Evolutionary conservation across 495 filamentous ascomycete species (phyloP), one percentile per base, ranked within the genome.

Genomic region (Aspergillus carlsbadensis): DNA sequence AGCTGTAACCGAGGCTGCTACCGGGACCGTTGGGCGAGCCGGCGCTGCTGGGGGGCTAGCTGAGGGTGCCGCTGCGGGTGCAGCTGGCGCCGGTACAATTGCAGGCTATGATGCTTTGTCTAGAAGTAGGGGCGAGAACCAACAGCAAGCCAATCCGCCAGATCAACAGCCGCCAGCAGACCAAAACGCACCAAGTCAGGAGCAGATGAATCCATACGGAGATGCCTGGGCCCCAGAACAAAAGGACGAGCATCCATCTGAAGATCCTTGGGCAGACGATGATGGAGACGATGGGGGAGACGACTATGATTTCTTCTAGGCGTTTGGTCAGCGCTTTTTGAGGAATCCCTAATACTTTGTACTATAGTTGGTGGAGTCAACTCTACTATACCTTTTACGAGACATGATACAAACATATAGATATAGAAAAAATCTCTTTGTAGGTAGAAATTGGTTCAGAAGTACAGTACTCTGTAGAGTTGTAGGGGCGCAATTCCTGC

Each of bases 51-150:
- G 77, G 20, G 67, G 66, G 14, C 69, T 75, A 36, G 65, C 71
- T 15, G 71, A 75, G 52, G 73, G 76, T 3, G 64, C 76, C 17
- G 67, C 63, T 21, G 79, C 73, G 22, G 64, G 71, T 14, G 76
- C 66, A 48, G 72, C 75, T 24, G 82, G 82, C 3, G 84, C 83
- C 17, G 84, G 82, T 11, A 74, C 81, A 7, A 77, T 85, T 70
- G 83, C 82, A 17, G 85, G 82, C 11, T 85, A 85, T 64, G 85
- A 86, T 62, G 84, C 83, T 0, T 82, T 86, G 81, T 82, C 83
- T 46, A 61, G 81, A 56, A 77, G 80, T 4, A 67, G 66, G 4
- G 65, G 59, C 10, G 63, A 63, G 14, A 54, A 54, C 10, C 54
- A 54, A 24, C 26, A 61, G 13, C 59, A 69, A 36, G 15, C 51